Evolutionary conservation across 352 stramenopile species (phyloP).

Genomic region (Albugo candida): DNA sequence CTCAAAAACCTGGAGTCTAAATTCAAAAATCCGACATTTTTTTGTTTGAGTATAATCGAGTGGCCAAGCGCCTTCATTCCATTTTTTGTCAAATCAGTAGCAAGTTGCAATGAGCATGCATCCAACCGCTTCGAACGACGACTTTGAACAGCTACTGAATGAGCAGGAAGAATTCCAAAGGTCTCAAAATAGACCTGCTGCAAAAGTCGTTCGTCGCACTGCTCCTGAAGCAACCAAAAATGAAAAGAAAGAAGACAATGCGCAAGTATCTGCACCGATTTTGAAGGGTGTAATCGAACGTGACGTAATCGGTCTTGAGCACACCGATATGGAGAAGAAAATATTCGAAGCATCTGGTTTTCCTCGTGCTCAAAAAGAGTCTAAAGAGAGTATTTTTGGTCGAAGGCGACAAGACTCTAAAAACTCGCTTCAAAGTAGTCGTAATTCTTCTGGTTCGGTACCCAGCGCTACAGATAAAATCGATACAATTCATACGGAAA

Average conservation of each 20-base stretch:
- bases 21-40: too few species aligned
- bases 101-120: too few species aligned
- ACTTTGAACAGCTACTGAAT: constrained; percentile 54
- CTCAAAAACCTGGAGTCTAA: too few species aligned
- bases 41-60: too few species aligned
- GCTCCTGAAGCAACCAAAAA: constrained; percentile 1
- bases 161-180: constrained; percentile 67
- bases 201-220: constrained; percentile 23
- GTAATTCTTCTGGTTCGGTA: neutral
- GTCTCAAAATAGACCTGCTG: constrained; percentile 28
- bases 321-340: constrained; percentile 6
- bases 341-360: constrained; percentile 24
- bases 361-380: constrained; percentile 18
- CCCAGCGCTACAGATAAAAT: constrained; percentile 25
- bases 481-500: constrained; percentile 21
- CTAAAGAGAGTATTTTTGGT: constrained; percentile 48
- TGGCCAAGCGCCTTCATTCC: too few species aligned
- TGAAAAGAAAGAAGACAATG: neutral
- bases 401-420: constrained; percentile 16
- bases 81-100: too few species aligned
- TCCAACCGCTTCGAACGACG: constrained; percentile 13
- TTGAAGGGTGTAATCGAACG: constrained; percentile 34
- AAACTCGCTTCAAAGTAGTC: neutral
- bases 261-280: constrained; percentile 29
- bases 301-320: constrained; percentile 15